Base-by-base conservation (phyloP, 345 rosid species). In the Trapa bicornis region DNA sequence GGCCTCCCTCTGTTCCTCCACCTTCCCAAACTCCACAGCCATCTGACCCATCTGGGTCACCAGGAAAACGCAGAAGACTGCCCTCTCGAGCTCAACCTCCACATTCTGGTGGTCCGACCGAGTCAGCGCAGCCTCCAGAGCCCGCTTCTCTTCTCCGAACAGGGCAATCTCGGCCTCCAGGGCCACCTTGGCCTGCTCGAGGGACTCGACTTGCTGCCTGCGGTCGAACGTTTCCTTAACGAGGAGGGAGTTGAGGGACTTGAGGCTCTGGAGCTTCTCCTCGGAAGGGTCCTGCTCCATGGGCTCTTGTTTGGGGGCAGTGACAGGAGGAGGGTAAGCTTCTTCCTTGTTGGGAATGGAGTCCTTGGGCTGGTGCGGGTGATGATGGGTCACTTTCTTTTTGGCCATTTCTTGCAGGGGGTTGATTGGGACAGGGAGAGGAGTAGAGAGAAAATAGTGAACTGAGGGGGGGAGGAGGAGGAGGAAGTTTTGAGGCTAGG, bases 171-270 rank as follows among this genome's bases (percentile, higher is more conserved):
- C 76, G 37, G 65, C 16, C 85, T 86, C 85, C 64, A 88, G 65
- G 8, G 53, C 80, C 16, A 67, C 67, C 37, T 81, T 83, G 3
- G 76, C 77, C 15, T 70, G 71, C 39, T 39, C 70, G 68, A 93
- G 75, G 1, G 80, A 79, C 64, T 81, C 84, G 43, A 84, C 77
- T 74, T 82, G 81, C 15, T 78, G 80, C 60, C 90, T 75, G 64
- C 70, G 68, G 61, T 86, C 91, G 67, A 75, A 3, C 3, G 84
- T 75, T 79, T 86, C 82, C 48, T 83, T 84, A 68, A 90, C 53
- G 58, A 93, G 92, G 41, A 80, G 3, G 22, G 60, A 64, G 77
- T 88, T 88, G 66, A 90, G 91, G 47, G 79, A 68, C 73, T 83
- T 87, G 64, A 92, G 75, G 67, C 53, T 80, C 66, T 78, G 78